phyloP scores from a whole-genome alignment of 768 basidiomycete genomes.

The Mycena floridula region DNA sequence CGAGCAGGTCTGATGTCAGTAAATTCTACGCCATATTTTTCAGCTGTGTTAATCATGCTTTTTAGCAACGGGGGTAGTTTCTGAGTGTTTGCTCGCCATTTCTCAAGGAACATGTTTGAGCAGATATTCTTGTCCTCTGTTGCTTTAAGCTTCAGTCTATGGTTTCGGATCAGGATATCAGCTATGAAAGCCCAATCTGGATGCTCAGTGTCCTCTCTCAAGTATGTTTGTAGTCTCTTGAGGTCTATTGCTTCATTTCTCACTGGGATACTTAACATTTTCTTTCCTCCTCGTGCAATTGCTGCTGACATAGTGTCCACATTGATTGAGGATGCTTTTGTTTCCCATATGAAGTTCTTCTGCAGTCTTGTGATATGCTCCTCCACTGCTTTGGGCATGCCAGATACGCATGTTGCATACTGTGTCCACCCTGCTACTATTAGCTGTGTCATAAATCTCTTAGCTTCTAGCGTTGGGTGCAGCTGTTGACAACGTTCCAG shows the following conservation, averaged over 20 bases:
- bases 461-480: slow-evolving; percentile 2
- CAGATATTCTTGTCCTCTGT: not conserved
- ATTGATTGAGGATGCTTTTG: not conserved
- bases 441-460: not conserved
- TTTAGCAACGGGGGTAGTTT: not conserved
- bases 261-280: not conserved
- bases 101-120: not conserved
- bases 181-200: not conserved
- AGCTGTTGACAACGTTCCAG: not conserved
- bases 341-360: slow-evolving; percentile 1
- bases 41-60: not conserved
- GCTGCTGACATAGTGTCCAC: not conserved
- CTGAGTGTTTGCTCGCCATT: not conserved
- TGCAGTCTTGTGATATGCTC: not conserved
- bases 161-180: not conserved
- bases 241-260: not conserved
- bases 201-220: not conserved
- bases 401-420: slow-evolving; percentile 8
- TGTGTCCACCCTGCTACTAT: slow-evolving; percentile 5
- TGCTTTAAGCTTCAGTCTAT: not conserved
- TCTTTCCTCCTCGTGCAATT: not conserved
- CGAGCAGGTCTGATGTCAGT: not conserved
- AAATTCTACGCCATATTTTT: not conserved
- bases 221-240: not conserved
- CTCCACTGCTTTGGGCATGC: slow-evolving; percentile 9